Percentiles rank a stretch among this genome's conserved stretches.
phyloP scores from a whole-genome alignment of 225 moss, liverwort and hornwort genomes.

The Pseudoscleropodium purum region DNA sequence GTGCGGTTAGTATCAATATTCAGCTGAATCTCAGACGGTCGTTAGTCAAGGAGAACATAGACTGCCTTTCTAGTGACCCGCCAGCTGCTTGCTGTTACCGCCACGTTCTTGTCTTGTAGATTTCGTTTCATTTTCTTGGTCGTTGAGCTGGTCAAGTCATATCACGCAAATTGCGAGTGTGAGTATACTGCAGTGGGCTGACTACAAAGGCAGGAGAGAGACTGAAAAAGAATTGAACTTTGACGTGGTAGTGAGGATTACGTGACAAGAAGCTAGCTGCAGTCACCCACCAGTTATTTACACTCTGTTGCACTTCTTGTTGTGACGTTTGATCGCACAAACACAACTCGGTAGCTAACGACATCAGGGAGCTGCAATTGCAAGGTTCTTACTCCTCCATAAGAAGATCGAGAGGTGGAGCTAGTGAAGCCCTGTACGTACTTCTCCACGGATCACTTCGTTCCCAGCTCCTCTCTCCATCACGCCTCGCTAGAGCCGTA shows the following conservation, averaged over 20 bases:
- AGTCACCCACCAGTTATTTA: background rate
- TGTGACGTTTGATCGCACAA: slow-evolving; percentile 15
- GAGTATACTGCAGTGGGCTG: background rate
- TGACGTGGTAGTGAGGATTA: background rate
- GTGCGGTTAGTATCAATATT: background rate
- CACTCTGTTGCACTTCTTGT: background rate
- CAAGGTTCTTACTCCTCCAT: background rate
- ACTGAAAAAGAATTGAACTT: background rate
- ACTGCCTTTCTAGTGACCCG: background rate
- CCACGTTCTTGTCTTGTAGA: background rate
- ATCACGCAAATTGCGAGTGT: background rate
- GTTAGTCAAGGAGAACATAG: background rate
- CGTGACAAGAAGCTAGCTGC: background rate
- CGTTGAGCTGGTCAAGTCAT: background rate
- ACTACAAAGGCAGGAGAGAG: background rate
- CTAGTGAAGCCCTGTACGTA: background rate
- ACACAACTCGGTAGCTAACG: background rate
- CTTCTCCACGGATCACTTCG: background rate
- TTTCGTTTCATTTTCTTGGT: background rate
- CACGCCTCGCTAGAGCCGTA: slow-evolving; percentile 1
- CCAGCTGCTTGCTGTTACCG: background rate
- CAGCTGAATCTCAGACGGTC: background rate
- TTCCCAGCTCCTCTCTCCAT: background rate
- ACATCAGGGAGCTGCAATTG: background rate
- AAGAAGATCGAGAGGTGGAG: background rate